Conservation (phyloP, 2,329 filamentous ascomycete species). For the Onygenales sp. region DNA sequence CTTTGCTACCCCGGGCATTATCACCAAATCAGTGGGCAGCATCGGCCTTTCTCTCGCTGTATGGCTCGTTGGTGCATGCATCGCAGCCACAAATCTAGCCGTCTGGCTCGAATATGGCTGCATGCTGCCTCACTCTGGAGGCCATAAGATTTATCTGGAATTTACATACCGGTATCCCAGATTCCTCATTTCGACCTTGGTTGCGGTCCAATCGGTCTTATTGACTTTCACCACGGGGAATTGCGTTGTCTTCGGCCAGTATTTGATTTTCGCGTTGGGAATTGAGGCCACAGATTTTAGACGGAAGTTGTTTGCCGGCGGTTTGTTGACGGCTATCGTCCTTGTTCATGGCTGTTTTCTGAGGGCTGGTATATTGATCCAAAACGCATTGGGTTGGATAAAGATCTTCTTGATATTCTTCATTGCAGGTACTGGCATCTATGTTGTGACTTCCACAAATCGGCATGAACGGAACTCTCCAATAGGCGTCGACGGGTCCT, state of each 20-base stretch:
- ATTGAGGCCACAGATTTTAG: conserved; percentile 23
- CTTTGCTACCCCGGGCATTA: conserved; percentile 60
- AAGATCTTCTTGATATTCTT: conserved; percentile 39
- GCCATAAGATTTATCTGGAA: conserved; percentile 62
- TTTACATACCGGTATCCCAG: conserved; percentile 55
- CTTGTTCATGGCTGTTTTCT: conserved; percentile 35
- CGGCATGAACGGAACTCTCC: neutral
- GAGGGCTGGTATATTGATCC: conserved; percentile 47
- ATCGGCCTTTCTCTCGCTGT: conserved; percentile 53
- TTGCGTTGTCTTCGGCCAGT: conserved; percentile 60
- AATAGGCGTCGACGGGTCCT: neutral
- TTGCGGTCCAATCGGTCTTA: conserved; percentile 55
- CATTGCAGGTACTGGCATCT: neutral
- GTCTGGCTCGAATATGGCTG: conserved; percentile 59
- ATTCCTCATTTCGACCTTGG: conserved; percentile 55
- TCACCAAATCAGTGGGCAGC: conserved; percentile 57
- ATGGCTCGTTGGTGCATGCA: conserved; percentile 54
- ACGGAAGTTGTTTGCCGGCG: neutral
- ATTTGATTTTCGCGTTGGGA: conserved; percentile 50
- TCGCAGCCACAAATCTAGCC: conserved; percentile 52
- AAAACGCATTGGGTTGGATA: conserved; percentile 54
- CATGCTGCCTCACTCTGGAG: conserved; percentile 60
- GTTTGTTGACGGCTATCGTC: neutral
- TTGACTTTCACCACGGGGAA: conserved; percentile 61
- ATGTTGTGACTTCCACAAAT: neutral